Conservation (phyloP, 2,329 filamentous ascomycete genomes). For the Exophiala phaeomuriformis region DNA sequence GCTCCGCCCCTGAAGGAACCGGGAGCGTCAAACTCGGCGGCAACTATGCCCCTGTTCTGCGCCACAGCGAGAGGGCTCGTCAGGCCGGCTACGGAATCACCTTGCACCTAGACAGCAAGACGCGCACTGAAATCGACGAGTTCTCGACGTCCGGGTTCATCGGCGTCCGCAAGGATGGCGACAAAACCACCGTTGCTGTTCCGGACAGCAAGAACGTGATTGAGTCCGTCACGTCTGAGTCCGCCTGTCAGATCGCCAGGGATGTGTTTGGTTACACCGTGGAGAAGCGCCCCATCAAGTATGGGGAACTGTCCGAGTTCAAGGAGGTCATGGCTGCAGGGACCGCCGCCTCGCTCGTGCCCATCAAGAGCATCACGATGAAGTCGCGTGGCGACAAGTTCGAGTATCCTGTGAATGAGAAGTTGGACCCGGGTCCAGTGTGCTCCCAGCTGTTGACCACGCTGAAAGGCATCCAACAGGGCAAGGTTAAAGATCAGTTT, state of each 20-base stretch:
- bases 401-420: conserved; percentile 42
- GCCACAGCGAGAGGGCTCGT: conserved; percentile 76
- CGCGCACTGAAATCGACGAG: conserved; percentile 81
- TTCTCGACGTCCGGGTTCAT: conserved; percentile 94
- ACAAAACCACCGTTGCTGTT: conserved; percentile 60
- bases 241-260: conserved; percentile 62
- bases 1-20: conserved; percentile 82
- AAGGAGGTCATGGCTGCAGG: conserved; percentile 84
- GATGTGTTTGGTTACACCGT: conserved; percentile 75
- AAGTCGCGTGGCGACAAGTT: conserved; percentile 51
- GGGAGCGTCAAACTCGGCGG: conserved; percentile 91
- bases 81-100: conserved; percentile 85
- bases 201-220: conserved; percentile 85
- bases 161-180: conserved; percentile 59
- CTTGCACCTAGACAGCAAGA: conserved; percentile 80
- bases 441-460: conserved; percentile 65
- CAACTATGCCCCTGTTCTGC: conserved; percentile 88
- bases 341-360: conserved; percentile 83
- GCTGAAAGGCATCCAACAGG: conserved; percentile 78
- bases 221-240: conserved; percentile 75
- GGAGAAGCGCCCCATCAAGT: conserved; percentile 60
- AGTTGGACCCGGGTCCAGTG: conserved; percentile 61
- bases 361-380: conserved; percentile 83
- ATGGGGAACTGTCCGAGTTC: conserved; percentile 57
- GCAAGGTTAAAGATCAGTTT: conserved; percentile 68